Conservation (phyloP, 345 rosid genomes). For the Pistacia vera region DNA sequence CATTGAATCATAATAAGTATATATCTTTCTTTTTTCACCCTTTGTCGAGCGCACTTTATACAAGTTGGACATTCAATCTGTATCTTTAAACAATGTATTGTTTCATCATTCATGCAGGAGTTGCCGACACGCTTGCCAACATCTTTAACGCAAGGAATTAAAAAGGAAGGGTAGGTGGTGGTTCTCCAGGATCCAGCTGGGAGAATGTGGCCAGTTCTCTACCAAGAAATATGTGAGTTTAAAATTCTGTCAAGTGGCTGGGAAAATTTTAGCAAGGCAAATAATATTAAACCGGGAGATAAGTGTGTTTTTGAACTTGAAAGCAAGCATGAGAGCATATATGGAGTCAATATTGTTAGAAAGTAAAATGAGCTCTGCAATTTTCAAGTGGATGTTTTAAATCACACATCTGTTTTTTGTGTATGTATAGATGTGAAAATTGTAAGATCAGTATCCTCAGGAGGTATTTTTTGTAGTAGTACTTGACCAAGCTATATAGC, state of each 20-base stretch:
- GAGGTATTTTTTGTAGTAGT: neutral
- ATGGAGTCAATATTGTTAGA: slow-evolving; percentile 17
- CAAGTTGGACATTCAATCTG: neutral
- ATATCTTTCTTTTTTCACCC: neutral
- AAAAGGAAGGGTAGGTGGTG: slow-evolving; percentile 24
- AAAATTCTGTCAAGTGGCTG: slow-evolving; percentile 32
- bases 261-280: slow-evolving; percentile 37
- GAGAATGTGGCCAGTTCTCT: slow-evolving; percentile 41
- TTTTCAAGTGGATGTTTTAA: neutral
- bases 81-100: neutral
- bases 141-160: neutral
- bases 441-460: neutral
- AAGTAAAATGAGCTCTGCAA: neutral
- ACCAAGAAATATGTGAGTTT: slow-evolving; percentile 18
- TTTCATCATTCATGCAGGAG: slow-evolving; percentile 24
- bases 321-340: slow-evolving; percentile 4
- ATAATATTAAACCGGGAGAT: slow-evolving; percentile 35
- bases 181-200: slow-evolving; percentile 31
- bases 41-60: too few species aligned
- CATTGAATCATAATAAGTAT: neutral
- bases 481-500: neutral
- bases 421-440: neutral
- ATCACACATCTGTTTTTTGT: neutral
- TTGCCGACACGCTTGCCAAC: slow-evolving; percentile 30
- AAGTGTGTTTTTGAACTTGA: slow-evolving; percentile 28